These are phyloP conservation scores for Candida sithepensis DNA, from an alignment of 805 yeast genomes.

Conservation along the genomic window DNA sequence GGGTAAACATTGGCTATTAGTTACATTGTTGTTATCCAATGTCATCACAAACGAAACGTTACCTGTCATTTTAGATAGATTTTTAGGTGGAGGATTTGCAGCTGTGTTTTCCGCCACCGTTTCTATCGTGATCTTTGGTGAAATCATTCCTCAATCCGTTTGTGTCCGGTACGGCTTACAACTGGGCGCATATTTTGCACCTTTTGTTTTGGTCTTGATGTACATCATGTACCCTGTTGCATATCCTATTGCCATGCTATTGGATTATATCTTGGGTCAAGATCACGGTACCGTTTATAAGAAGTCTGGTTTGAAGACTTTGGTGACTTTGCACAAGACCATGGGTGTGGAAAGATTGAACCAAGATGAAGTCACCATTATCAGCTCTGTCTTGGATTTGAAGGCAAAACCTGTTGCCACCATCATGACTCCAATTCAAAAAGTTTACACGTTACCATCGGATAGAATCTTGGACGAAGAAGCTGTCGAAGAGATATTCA, in stretches of 20 bases:
- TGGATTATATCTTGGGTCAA: slow-evolving; percentile 84
- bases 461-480: slow-evolving; percentile 79
- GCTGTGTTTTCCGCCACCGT: slow-evolving; percentile 94
- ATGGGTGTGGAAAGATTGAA: slow-evolving; percentile 94
- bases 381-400: slow-evolving; percentile 87
- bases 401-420: slow-evolving; percentile 84
- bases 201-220: slow-evolving; percentile 82
- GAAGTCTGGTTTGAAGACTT: slow-evolving; percentile 86
- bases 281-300: slow-evolving; percentile 95
- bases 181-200: slow-evolving; percentile 86
- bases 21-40: slow-evolving; percentile 77
- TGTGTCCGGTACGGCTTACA: slow-evolving; percentile 91
- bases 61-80: slow-evolving; percentile 89
- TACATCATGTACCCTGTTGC: slow-evolving; percentile 89
- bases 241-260: slow-evolving; percentile 77
- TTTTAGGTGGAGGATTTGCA: slow-evolving; percentile 96
- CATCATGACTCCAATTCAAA: slow-evolving; percentile 92
- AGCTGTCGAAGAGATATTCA: slow-evolving; percentile 83
- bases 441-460: slow-evolving; percentile 84
- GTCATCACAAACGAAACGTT: slow-evolving; percentile 93
- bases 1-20: slow-evolving; percentile 96
- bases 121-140: slow-evolving; percentile 91
- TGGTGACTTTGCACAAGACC: slow-evolving; percentile 87
- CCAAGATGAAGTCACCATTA: slow-evolving; percentile 94
- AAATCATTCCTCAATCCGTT: slow-evolving; percentile 90